Evolutionary conservation across 2,329 filamentous ascomycete species (phyloP).

Genomic region (Ceratocystis smalleyi): DNA sequence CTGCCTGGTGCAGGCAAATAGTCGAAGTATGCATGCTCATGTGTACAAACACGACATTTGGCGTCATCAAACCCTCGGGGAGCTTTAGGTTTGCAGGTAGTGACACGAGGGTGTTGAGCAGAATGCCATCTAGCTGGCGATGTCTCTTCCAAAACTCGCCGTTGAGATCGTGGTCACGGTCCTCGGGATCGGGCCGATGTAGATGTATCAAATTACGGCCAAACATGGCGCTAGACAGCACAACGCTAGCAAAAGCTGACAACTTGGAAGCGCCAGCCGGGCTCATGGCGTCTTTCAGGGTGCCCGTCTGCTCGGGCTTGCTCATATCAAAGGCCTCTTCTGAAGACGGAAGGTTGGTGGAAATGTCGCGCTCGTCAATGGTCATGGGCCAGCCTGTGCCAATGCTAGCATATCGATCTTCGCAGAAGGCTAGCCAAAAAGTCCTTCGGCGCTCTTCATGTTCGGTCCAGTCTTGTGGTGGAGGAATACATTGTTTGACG

Average conservation of each 20-base stretch:
- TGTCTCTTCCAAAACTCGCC: conserved; percentile 95
- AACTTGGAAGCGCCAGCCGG: conserved; percentile 58
- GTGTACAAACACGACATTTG: conserved; percentile 84
- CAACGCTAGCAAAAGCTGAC: conserved; percentile 63
- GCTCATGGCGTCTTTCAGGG: conserved; percentile 53
- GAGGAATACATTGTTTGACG: conserved; percentile 79
- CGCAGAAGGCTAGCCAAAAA: conserved; percentile 87
- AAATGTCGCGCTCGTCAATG: conserved; percentile 79
- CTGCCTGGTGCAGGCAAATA: conserved; percentile 94
- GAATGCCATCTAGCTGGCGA: conserved; percentile 71
- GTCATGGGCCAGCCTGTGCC: conserved; percentile 96
- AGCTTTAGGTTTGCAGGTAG: conserved; percentile 70
- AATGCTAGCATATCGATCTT: conserved; percentile 86
- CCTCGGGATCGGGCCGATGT: conserved; percentile 68
- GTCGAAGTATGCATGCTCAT: conserved; percentile 95
- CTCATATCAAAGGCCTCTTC: conserved; percentile 77
- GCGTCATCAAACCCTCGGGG: conserved; percentile 55
- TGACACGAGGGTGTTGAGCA: conserved; percentile 72
- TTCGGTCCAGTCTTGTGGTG: conserved; percentile 85
- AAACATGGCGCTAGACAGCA: conserved; percentile 77
- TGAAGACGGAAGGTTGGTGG: conserved; percentile 67
- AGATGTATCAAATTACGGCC: conserved; percentile 83
- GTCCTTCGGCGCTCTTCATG: conserved; percentile 78
- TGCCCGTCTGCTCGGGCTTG: conserved; percentile 54
- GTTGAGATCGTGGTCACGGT: conserved; percentile 74